phyloP scores from a whole-genome alignment of 2,329 filamentous ascomycete genomes.

The Penicillium rolfsii region DNA sequence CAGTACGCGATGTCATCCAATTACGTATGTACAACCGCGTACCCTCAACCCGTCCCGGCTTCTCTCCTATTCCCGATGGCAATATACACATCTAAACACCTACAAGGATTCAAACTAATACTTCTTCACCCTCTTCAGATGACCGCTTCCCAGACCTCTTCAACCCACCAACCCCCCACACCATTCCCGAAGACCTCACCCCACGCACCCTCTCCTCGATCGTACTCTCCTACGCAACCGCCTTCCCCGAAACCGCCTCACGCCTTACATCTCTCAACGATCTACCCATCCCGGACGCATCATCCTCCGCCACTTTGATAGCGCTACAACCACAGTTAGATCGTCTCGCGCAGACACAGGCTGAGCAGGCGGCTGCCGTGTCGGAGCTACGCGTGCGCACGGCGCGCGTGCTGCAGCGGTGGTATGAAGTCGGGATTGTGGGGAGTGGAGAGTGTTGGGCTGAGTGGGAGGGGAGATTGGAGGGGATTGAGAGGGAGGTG shows the following conservation, averaged over 20 bases:
- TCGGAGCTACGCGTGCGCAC: constrained; percentile 48
- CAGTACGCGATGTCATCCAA: constrained; percentile 47
- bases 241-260: constrained; percentile 53
- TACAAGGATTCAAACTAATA: background rate
- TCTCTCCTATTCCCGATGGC: background rate
- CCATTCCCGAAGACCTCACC: constrained; percentile 42
- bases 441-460: constrained; percentile 70
- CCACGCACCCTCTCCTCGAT: constrained; percentile 45
- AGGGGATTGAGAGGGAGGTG: constrained; percentile 66
- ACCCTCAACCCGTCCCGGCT: background rate
- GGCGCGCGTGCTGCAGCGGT: constrained; percentile 61
- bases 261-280: constrained; percentile 54
- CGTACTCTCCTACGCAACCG: constrained; percentile 50
- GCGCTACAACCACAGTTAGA: constrained; percentile 49
- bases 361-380: constrained; percentile 44
- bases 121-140: constrained; percentile 32
- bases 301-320: constrained; percentile 47
- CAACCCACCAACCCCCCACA: constrained; percentile 37
- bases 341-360: constrained; percentile 41
- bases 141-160: constrained; percentile 49
- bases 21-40: constrained; percentile 41
- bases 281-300: constrained; percentile 49
- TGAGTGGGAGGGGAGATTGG: constrained; percentile 69
- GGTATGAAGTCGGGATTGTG: constrained; percentile 75
- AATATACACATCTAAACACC: background rate